Conservation (phyloP, 139 green algal species). For the Yamagishiella unicocca region DNA sequence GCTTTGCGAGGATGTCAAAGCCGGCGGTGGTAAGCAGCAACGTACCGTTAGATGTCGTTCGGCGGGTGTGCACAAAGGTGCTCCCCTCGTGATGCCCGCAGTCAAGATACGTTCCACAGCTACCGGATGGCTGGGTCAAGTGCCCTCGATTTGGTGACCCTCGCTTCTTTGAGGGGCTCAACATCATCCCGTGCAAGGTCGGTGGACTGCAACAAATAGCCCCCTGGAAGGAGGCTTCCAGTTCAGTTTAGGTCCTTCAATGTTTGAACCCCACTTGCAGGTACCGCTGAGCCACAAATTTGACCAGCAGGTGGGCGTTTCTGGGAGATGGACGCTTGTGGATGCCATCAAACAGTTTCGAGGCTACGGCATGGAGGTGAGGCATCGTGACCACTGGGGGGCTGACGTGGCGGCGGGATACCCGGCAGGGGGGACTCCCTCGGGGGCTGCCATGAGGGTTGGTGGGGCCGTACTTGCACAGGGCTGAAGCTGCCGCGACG, state of each 20-base stretch:
- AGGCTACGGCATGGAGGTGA: conserved; percentile 47
- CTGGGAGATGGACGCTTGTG: conserved; percentile 59
- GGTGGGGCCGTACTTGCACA: no score
- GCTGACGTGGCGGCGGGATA: no score
- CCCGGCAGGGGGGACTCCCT: no score
- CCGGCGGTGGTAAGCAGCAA: neutral
- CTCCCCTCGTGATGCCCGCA: no score
- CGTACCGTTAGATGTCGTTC: no score
- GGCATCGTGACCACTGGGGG: no score
- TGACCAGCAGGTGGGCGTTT: conserved; percentile 39
- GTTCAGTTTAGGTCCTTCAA: no score
- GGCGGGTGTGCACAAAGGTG: no score
- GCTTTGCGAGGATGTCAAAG: conserved; percentile 2
- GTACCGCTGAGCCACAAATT: conserved; percentile 66
- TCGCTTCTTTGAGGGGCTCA: conserved; percentile 51
- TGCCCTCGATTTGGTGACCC: conserved; percentile 66
- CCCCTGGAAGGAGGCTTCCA: no score
- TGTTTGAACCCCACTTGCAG: conserved; percentile 22
- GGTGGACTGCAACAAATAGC: neutral
- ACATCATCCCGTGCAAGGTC: conserved; percentile 74
- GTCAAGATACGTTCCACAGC: conserved; percentile 33
- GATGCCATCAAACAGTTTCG: conserved; percentile 52
- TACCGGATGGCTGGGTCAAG: conserved; percentile 71
- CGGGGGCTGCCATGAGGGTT: no score
- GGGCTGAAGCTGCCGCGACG: no score